phyloP scores from a whole-genome alignment of 2,329 filamentous ascomycete species.

The Xylariaceae sp. region DNA sequence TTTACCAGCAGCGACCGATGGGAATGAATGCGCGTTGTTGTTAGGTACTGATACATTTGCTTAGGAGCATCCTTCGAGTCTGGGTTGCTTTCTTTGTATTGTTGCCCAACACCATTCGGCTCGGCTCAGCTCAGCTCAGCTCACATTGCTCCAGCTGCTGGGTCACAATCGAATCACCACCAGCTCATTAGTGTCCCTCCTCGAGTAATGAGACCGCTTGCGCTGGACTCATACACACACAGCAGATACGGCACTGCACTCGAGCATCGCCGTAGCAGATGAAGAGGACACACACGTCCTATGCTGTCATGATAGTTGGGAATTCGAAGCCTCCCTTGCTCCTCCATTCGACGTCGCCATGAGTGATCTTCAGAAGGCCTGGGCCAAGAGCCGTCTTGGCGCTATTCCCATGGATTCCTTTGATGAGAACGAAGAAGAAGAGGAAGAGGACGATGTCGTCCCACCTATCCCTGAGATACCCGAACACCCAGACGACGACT shows the following conservation, averaged over 20 bases:
- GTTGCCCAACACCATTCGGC: neutral
- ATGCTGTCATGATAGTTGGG: constrained; percentile 14
- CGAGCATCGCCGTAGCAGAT: neutral
- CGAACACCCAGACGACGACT: constrained; percentile 56
- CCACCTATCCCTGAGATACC: constrained; percentile 39
- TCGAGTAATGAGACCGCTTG: neutral
- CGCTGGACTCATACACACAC: neutral
- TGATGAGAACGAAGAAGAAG: constrained; percentile 50
- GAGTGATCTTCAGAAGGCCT: constrained; percentile 76
- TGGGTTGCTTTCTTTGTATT: neutral
- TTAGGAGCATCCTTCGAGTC: neutral
- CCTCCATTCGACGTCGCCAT: constrained; percentile 41
- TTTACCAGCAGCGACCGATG: neutral
- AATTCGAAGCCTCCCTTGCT: neutral
- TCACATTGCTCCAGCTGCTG: neutral
- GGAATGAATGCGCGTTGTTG: neutral
- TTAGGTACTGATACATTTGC: neutral
- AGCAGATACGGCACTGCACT: neutral
- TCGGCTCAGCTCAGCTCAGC: neutral
- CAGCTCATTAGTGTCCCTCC: neutral
- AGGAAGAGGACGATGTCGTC: constrained; percentile 46
- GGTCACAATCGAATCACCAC: neutral
- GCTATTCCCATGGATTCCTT: constrained; percentile 48
- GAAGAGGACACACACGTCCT: neutral
- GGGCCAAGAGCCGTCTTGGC: constrained; percentile 69